phyloP scores from a whole-genome alignment of 2,329 filamentous ascomycete species.

The Pezicula radicicola region DNA sequence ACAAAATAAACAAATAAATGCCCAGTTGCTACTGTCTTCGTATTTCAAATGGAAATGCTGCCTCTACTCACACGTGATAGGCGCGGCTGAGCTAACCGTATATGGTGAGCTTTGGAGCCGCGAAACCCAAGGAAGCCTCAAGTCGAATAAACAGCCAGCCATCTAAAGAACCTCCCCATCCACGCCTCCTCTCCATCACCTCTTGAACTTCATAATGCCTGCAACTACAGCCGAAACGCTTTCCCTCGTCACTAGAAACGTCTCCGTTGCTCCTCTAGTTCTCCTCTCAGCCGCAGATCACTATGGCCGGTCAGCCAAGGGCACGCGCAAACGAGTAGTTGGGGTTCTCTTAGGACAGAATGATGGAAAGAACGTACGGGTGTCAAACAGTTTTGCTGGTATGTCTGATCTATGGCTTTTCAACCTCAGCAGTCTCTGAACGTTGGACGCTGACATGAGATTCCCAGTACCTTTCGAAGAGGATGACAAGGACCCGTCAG shows the following conservation, averaged over 20 bases:
- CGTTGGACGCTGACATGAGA: not conserved
- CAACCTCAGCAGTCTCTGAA: not conserved
- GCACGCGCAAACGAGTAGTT: constrained; percentile 82
- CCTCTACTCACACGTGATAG: constrained; percentile 4
- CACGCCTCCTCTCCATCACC: constrained; percentile 10
- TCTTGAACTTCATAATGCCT: constrained; percentile 64
- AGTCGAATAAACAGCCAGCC: constrained; percentile 13
- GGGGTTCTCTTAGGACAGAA: constrained; percentile 95
- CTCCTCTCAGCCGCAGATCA: constrained; percentile 98
- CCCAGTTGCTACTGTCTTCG: too few species aligned
- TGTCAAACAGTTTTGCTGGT: constrained; percentile 99
- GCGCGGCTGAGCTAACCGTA: constrained; percentile 7
- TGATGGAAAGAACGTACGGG: constrained; percentile 90
- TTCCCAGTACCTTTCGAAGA: constrained; percentile 92
- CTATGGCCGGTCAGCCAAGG: constrained; percentile 91
- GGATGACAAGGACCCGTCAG: constrained; percentile 96
- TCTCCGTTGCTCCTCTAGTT: constrained; percentile 95
- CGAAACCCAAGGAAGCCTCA: constrained; percentile 17
- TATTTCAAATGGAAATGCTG: too few species aligned
- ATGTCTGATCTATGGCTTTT: constrained; percentile 23
- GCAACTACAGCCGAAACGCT: constrained; percentile 95
- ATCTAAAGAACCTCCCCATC: constrained; percentile 7
- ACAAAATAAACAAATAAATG: too few species aligned
- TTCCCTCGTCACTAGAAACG: constrained; percentile 88
- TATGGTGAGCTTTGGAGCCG: constrained; percentile 16